Conservation (phyloP, 2,329 filamentous ascomycete genomes). For the Claviceps citrina region DNA sequence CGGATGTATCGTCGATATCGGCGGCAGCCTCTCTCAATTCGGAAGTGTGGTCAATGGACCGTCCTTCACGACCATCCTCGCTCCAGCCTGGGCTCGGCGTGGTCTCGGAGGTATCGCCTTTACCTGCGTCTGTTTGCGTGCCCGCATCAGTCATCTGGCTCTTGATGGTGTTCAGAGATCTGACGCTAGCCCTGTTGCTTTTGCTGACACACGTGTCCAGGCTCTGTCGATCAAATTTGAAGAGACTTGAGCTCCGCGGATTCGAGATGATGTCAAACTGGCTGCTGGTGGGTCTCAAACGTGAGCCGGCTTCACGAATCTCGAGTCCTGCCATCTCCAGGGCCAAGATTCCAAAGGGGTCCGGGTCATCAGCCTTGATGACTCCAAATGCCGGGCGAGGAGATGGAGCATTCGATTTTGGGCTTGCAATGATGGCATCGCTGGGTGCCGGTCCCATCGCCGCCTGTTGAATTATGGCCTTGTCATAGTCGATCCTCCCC, state of each 20-base stretch:
- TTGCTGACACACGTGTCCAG: slow-evolving; percentile 44
- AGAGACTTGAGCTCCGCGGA: slow-evolving; percentile 57
- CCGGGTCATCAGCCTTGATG: slow-evolving; percentile 65
- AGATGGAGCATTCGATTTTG: slow-evolving; percentile 21
- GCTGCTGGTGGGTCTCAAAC: slow-evolving; percentile 54
- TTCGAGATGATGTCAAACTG: slow-evolving; percentile 70
- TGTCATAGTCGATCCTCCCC: slow-evolving; percentile 62
- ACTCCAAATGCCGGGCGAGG: slow-evolving; percentile 53
- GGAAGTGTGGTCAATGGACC: slow-evolving; percentile 25
- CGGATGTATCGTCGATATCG: slow-evolving; percentile 44
- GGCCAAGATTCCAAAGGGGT: slow-evolving; percentile 81
- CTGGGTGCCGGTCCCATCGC: slow-evolving; percentile 57
- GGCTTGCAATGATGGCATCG: slow-evolving; percentile 46
- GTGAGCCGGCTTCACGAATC: slow-evolving; percentile 72
- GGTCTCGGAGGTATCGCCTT: slow-evolving; percentile 35
- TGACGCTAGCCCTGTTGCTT: slow-evolving; percentile 59
- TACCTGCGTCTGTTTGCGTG: slow-evolving; percentile 40
- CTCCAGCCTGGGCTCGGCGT: slow-evolving; percentile 39
- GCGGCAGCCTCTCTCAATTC: slow-evolving; percentile 9
- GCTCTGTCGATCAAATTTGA: slow-evolving; percentile 48
- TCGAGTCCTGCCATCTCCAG: slow-evolving; percentile 82
- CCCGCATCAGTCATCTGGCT: slow-evolving; percentile 56
- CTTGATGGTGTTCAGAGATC: slow-evolving; percentile 53
- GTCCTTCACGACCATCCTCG: slow-evolving; percentile 32
- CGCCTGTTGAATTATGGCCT: slow-evolving; percentile 46